These are phyloP conservation scores for Phylloboletellus chloephorus DNA, from an alignment of 1,284 basidiomycete species.

Conservation along the genomic window DNA sequence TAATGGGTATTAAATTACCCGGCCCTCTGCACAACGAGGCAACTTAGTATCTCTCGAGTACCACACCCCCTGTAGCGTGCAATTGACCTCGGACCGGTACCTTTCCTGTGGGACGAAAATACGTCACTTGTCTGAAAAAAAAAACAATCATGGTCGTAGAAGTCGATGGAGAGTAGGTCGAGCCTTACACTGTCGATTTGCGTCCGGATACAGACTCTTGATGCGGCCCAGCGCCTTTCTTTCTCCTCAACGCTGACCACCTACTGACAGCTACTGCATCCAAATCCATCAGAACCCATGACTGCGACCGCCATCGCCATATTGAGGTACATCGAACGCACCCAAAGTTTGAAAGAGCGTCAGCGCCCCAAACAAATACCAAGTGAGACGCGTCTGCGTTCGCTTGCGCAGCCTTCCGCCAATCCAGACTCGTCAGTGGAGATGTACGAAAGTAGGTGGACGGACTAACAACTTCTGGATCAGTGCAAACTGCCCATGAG, in stretches of 20 bases:
- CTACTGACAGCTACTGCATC: constrained; percentile 30
- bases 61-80: too few species aligned
- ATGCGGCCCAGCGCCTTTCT: constrained; percentile 34
- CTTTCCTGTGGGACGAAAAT: too few species aligned
- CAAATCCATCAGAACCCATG: constrained; percentile 2
- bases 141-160: constrained; percentile 35
- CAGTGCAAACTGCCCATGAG: constrained; percentile 34
- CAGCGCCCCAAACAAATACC: constrained; percentile 18
- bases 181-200: constrained; percentile 31
- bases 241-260: constrained; percentile 31
- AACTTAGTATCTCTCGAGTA: too few species aligned
- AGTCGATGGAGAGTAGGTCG: constrained; percentile 34
- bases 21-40: too few species aligned
- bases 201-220: constrained; percentile 31
- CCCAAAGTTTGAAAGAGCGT: constrained; percentile 19
- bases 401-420: constrained; percentile 20
- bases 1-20: too few species aligned
- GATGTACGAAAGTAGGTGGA: constrained; percentile 16
- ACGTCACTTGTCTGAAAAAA: too few species aligned
- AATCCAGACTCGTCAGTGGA: constrained; percentile 28
- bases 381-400: constrained; percentile 29
- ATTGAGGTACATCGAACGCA: constrained; percentile 35
- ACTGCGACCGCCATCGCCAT: constrained; percentile 28
- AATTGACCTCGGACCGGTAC: too few species aligned
- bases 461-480: constrained; percentile 19